Conservation (phyloP, 768 basidiomycete species). For the Clitopilus hobsonii region DNA sequence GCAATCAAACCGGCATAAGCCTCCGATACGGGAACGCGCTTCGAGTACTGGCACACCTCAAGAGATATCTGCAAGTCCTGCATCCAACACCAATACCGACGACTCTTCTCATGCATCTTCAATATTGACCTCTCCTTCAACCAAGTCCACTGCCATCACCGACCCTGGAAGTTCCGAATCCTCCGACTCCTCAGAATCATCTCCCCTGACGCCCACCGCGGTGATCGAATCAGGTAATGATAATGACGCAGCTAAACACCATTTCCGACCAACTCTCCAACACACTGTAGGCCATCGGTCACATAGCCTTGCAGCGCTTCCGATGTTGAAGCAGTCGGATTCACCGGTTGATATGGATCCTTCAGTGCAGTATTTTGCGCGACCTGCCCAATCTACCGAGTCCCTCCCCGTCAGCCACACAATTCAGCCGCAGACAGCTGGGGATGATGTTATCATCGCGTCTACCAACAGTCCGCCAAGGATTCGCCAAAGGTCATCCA, state of each 20-base stretch:
- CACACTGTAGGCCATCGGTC: slow-evolving; percentile 13
- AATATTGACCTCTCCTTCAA: slow-evolving; percentile 38
- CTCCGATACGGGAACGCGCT: slow-evolving; percentile 25
- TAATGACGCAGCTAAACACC: slow-evolving; percentile 12
- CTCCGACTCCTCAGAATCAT: slow-evolving; percentile 12
- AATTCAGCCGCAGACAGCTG: slow-evolving; percentile 12
- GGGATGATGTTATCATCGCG: slow-evolving; percentile 8
- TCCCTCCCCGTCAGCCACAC: slow-evolving; percentile 38
- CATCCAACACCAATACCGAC: slow-evolving; percentile 25
- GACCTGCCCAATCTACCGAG: slow-evolving; percentile 76
- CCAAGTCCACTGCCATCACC: slow-evolving; percentile 42
- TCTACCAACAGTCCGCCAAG: slow-evolving; percentile 10
- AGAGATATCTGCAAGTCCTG: neutral
- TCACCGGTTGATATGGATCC: slow-evolving; percentile 55
- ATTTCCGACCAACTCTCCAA: slow-evolving; percentile 8
- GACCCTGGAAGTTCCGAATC: slow-evolving; percentile 41
- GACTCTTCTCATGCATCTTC: slow-evolving; percentile 39
- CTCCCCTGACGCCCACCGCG: slow-evolving; percentile 19
- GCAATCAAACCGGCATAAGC: slow-evolving; percentile 14
- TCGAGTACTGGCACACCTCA: slow-evolving; percentile 26
- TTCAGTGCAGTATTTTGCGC: slow-evolving; percentile 70
- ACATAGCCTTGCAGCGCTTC: slow-evolving; percentile 34
- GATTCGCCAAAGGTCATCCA: slow-evolving; percentile 8
- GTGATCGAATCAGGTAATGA: slow-evolving; percentile 14
- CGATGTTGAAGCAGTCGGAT: slow-evolving; percentile 15